Evolutionary conservation across 2,329 filamentous ascomycete genomes (phyloP).

Genomic region (Apiospora aurea): DNA sequence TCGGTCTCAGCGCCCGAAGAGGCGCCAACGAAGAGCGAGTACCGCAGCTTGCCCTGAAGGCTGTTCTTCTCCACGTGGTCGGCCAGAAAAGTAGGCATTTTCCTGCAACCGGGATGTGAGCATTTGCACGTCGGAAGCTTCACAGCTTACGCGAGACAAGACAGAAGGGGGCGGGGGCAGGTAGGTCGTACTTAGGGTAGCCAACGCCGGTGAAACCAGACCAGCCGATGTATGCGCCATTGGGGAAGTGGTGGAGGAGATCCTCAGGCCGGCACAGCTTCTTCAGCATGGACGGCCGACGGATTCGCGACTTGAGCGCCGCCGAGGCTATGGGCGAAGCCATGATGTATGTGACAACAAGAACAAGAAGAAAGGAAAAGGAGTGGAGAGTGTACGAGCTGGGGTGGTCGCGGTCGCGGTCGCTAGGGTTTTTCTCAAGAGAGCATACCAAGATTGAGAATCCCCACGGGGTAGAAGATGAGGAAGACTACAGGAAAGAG

Average conservation of each 20-base stretch:
- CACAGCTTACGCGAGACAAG: neutral
- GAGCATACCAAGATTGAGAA: conserved; percentile 6
- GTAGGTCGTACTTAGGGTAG: conserved; percentile 76
- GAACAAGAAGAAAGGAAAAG: conserved; percentile 11
- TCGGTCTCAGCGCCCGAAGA: conserved; percentile 89
- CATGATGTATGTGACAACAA: conserved; percentile 43
- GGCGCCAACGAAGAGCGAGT: conserved; percentile 89
- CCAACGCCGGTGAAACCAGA: conserved; percentile 90
- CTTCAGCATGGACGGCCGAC: conserved; percentile 77
- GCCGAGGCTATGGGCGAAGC: conserved; percentile 68
- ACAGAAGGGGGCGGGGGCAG: neutral
- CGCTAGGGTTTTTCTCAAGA: neutral
- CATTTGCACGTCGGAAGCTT: conserved; percentile 27
- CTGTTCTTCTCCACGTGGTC: conserved; percentile 89
- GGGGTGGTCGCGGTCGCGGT: conserved; percentile 15
- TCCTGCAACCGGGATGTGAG: conserved; percentile 58
- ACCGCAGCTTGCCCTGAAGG: conserved; percentile 83
- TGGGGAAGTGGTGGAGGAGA: conserved; percentile 80
- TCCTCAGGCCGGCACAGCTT: conserved; percentile 84
- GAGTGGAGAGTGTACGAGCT: neutral
- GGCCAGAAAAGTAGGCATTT: conserved; percentile 82
- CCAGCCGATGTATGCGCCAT: conserved; percentile 89
- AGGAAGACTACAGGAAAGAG: conserved; percentile 13
- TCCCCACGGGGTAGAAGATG: conserved; percentile 9
- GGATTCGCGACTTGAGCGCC: conserved; percentile 76